phyloP scores from a whole-genome alignment of 495 filamentous ascomycete species.

The Penicillium pancosmium region DNA sequence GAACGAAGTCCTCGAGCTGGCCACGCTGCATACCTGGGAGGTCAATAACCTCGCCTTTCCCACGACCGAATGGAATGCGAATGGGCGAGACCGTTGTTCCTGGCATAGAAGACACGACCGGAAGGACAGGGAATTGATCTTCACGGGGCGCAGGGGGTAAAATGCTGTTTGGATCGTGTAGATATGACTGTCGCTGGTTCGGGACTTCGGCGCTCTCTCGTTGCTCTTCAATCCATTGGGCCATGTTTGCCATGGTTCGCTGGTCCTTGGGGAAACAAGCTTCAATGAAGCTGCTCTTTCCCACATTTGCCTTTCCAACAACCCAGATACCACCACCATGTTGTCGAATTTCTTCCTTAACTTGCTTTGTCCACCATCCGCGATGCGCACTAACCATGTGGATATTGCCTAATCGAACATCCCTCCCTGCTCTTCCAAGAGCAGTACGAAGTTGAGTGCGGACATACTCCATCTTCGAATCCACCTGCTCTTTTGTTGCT shows the following conservation, averaged over 20 bases:
- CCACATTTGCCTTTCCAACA: conserved; percentile 96
- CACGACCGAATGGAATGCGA: conserved; percentile 80
- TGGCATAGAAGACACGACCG: conserved; percentile 79
- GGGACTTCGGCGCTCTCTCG: conserved; percentile 24
- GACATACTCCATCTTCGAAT: conserved; percentile 80
- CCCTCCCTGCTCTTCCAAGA: conserved; percentile 60
- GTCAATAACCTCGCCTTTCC: conserved; percentile 90
- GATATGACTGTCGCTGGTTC: conserved; percentile 15
- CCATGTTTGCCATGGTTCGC: conserved; percentile 46
- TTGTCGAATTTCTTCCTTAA: conserved; percentile 81
- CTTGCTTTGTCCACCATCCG: conserved; percentile 82
- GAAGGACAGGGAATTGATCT: conserved; percentile 74
- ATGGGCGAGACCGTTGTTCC: conserved; percentile 96
- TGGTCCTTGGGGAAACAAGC: conserved; percentile 82
- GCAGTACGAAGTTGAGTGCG: conserved; percentile 70
- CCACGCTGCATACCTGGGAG: conserved; percentile 82
- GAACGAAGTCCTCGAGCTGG: conserved; percentile 68
- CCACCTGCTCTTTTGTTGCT: conserved; percentile 76
- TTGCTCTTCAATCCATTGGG: conserved; percentile 36
- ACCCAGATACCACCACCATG: conserved; percentile 92
- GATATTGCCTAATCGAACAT: conserved; percentile 78
- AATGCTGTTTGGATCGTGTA: conserved; percentile 43
- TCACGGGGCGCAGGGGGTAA: conserved; percentile 77
- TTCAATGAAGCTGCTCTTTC: conserved; percentile 90
- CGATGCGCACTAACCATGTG: conserved; percentile 80